These are phyloP conservation scores for Zea luxurians DNA, from an alignment of 176 grass and related monocot species.

Conservation along the genomic window DNA sequence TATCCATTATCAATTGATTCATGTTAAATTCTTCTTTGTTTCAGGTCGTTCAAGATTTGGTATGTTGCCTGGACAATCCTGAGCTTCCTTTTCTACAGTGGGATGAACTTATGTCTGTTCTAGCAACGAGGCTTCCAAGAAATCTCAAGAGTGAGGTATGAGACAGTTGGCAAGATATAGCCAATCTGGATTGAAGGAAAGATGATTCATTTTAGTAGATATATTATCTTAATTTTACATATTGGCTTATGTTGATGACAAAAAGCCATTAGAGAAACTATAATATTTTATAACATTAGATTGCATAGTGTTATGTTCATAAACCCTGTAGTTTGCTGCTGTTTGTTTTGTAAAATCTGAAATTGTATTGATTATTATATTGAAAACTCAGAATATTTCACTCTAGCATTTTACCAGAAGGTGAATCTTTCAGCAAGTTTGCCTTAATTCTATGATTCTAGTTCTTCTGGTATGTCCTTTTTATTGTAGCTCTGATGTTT, in stretches of 20 bases:
- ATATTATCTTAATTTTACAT: slow-evolving; percentile 2
- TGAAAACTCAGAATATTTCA: not conserved
- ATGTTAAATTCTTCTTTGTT: slow-evolving; percentile 24
- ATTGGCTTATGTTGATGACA: slow-evolving; percentile 10
- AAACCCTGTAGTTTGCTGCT: not conserved
- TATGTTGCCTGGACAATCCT: slow-evolving; percentile 69
- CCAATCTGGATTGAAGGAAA: slow-evolving; percentile 17
- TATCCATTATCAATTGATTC: not conserved
- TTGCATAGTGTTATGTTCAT: slow-evolving; percentile 6
- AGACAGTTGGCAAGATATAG: slow-evolving; percentile 23
- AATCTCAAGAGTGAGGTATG: slow-evolving; percentile 81
- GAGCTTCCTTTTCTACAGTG: slow-evolving; percentile 96
- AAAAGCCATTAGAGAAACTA: not conserved
- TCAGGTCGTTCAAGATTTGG: slow-evolving; percentile 81
- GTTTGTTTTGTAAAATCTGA: not conserved
- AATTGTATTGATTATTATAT: slow-evolving; percentile 13
- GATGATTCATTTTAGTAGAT: not conserved
- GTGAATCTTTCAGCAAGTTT: slow-evolving; percentile 10
- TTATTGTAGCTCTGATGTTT: slow-evolving; percentile 29
- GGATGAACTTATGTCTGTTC: slow-evolving; percentile 97
- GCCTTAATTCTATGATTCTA: slow-evolving; percentile 18
- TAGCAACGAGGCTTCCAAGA: slow-evolving; percentile 86
- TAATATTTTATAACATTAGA: not conserved
- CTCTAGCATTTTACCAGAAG: not conserved
- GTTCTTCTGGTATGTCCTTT: slow-evolving; percentile 18